Conservation (phyloP, 495 filamentous ascomycete genomes). For the Echria macrotheca region DNA sequence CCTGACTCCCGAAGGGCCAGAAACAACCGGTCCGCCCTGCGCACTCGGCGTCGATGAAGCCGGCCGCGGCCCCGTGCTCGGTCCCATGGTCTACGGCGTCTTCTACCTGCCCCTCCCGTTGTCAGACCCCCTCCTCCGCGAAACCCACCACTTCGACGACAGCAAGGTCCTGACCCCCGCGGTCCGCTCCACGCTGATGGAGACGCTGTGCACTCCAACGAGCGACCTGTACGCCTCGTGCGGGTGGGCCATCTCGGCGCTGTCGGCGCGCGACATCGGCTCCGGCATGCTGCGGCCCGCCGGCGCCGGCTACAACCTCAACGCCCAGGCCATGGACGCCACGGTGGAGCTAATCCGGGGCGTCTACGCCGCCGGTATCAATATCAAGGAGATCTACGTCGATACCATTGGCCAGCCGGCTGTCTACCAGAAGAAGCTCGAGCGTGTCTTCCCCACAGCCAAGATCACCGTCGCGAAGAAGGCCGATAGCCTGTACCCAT, state of each 20-base stretch:
- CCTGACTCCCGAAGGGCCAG: slow-evolving; percentile 30
- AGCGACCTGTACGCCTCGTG: slow-evolving; percentile 62
- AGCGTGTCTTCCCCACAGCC: slow-evolving; percentile 73
- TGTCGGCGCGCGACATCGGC: slow-evolving; percentile 80
- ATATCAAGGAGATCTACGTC: slow-evolving; percentile 85
- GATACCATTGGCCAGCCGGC: slow-evolving; percentile 86
- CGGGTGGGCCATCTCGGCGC: slow-evolving; percentile 74
- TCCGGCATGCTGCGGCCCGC: slow-evolving; percentile 70
- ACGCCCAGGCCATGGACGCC: slow-evolving; percentile 96
- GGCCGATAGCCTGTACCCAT: slow-evolving; percentile 89
- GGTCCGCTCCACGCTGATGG: slow-evolving; percentile 71
- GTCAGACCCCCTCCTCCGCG: slow-evolving; percentile 66
- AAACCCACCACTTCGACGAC: slow-evolving; percentile 82
- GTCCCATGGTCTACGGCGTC: slow-evolving; percentile 94
- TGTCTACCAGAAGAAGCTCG: slow-evolving; percentile 77
- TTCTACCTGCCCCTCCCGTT: slow-evolving; percentile 71
- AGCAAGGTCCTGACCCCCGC: slow-evolving; percentile 77
- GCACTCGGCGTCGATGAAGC: slow-evolving; percentile 89
- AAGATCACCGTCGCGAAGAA: slow-evolving; percentile 91
- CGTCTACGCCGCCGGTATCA: slow-evolving; percentile 67
- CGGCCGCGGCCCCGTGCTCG: slow-evolving; percentile 88
- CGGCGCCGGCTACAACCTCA: slow-evolving; percentile 72
- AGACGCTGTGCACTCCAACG: slow-evolving; percentile 58
- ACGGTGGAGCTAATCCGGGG: slow-evolving; percentile 78
- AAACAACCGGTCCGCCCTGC: slow-evolving; percentile 29